phyloP scores from a whole-genome alignment of 305 asterid species.

The Salvia sclarea region DNA sequence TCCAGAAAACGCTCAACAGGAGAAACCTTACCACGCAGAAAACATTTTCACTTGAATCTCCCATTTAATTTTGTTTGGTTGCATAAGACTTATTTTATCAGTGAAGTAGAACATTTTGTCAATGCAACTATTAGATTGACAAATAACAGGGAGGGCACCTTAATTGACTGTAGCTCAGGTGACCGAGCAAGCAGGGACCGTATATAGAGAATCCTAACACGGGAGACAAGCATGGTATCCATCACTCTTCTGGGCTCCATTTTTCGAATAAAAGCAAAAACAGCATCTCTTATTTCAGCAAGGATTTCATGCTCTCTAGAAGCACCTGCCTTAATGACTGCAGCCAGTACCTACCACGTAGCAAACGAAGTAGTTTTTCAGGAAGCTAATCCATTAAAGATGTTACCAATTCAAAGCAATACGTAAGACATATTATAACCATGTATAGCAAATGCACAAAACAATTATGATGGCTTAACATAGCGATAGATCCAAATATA shows the following conservation, averaged over 20 bases:
- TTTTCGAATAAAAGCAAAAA: conserved; percentile 90
- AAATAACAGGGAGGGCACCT: conserved; percentile 53
- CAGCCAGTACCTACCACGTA: conserved; percentile 86
- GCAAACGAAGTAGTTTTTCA: conserved; percentile 33
- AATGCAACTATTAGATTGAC: conserved; percentile 26
- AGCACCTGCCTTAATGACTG: conserved; percentile 99
- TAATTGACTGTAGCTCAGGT: conserved; percentile 96
- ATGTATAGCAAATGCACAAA: conserved; percentile 7
- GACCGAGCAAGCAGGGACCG: conserved; percentile 98
- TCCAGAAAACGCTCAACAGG: conserved; percentile 93
- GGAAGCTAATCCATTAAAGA: conserved; percentile 15
- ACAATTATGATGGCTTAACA: conserved; percentile 15
- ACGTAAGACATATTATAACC: no score
- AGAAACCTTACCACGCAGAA: conserved; percentile 62
- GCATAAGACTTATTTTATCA: conserved; percentile 22
- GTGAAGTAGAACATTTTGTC: conserved; percentile 13
- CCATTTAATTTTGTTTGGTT: background rate
- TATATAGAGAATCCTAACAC: conserved; percentile 97
- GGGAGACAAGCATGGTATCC: conserved; percentile 99
- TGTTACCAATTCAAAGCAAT: conserved; percentile 13
- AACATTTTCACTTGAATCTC: conserved; percentile 14
- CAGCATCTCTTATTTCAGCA: conserved; percentile 99
- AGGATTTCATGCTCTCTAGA: conserved; percentile 99
- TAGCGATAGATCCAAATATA: conserved; percentile 21
- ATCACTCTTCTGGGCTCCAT: conserved; percentile 97